Conservation (phyloP, 805 yeast genomes). For the Yarrowia sp. region DNA sequence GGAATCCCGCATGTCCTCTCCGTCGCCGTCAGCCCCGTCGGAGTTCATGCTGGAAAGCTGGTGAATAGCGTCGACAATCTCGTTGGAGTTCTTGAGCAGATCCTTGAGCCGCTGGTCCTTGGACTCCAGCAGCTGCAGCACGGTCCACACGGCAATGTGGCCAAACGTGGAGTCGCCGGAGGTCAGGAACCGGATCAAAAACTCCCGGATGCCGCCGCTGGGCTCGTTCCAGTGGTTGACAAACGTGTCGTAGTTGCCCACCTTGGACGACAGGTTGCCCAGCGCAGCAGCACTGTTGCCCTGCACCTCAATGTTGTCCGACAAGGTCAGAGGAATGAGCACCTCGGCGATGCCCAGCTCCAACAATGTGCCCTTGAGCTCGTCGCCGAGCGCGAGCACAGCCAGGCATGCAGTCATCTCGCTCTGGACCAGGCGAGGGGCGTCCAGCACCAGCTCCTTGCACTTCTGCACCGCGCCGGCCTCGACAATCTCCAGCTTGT, state of each 20-base stretch:
- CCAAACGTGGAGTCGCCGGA: constrained; percentile 93
- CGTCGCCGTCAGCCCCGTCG: constrained; percentile 37
- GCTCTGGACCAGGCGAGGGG: constrained; percentile 92
- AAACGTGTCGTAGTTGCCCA: constrained; percentile 80
- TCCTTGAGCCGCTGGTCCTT: constrained; percentile 65
- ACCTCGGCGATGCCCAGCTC: constrained; percentile 86
- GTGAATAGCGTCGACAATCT: constrained; percentile 49
- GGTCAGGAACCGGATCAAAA: constrained; percentile 77
- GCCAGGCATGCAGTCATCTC: constrained; percentile 98
- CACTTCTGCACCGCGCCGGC: constrained; percentile 96
- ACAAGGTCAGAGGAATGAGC: constrained; percentile 86
- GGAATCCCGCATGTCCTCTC: constrained; percentile 37
- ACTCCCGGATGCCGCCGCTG: constrained; percentile 84
- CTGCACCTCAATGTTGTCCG: constrained; percentile 90
- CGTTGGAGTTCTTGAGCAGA: constrained; percentile 48
- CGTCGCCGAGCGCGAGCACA: constrained; percentile 94
- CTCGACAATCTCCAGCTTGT: constrained; percentile 87
- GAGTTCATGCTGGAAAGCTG: constrained; percentile 46
- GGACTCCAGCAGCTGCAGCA: constrained; percentile 88
- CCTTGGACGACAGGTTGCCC: constrained; percentile 92
- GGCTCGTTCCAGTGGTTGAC: constrained; percentile 80
- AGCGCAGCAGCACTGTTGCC: constrained; percentile 98
- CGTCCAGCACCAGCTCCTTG: constrained; percentile 79
- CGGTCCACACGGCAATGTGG: constrained; percentile 97
- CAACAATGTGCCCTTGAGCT: constrained; percentile 81